phyloP scores from a whole-genome alignment of 2,329 filamentous ascomycete genomes.

The Dothidotthia symphoricarpi region DNA sequence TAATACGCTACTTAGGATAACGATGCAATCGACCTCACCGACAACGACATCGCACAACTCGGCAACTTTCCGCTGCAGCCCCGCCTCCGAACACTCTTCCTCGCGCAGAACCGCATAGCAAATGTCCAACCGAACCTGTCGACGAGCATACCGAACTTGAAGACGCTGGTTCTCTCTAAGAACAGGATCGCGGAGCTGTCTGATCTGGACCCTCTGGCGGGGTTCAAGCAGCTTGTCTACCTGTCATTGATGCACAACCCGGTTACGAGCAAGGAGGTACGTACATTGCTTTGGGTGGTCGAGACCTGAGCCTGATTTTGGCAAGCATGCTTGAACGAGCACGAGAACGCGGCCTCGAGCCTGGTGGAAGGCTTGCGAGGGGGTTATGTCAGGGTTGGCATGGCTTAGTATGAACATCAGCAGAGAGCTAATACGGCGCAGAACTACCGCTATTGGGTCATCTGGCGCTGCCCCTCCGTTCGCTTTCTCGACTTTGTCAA shows the following conservation, averaged over 20 bases:
- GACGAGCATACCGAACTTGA: constrained; percentile 75
- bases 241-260: constrained; percentile 83
- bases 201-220: constrained; percentile 77
- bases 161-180: constrained; percentile 75
- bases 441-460: constrained; percentile 89
- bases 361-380: background rate
- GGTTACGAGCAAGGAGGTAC: constrained; percentile 85
- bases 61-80: constrained; percentile 92
- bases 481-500: constrained; percentile 92
- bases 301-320: constrained; percentile 13
- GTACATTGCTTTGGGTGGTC: constrained; percentile 7
- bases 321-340: constrained; percentile 16
- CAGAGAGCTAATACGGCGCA: constrained; percentile 41
- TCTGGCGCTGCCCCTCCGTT: constrained; percentile 81
- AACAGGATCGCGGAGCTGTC: constrained; percentile 83
- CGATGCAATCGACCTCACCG: constrained; percentile 96
- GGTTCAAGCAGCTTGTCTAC: constrained; percentile 71
- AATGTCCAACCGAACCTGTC: constrained; percentile 75
- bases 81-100: constrained; percentile 80
- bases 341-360: background rate
- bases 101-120: constrained; percentile 84
- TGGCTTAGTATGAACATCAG: background rate
- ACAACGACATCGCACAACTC: constrained; percentile 90
- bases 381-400: too few species aligned
- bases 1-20: constrained; percentile 62